Conservation (phyloP, 805 yeast genomes). For the Metschnikowia chrysomelidarum region DNA sequence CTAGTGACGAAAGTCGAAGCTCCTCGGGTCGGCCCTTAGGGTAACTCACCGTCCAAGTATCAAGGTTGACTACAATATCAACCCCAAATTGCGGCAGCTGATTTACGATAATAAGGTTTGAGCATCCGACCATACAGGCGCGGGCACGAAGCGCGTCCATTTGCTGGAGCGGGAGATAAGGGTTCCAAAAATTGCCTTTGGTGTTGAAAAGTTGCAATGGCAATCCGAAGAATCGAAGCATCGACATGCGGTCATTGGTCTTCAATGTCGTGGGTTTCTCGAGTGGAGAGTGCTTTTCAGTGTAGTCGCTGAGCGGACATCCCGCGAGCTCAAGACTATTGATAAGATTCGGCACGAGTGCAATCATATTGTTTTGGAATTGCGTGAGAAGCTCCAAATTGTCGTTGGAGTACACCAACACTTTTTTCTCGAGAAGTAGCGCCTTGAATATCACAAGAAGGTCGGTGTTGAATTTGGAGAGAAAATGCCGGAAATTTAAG, state of each 20-base stretch:
- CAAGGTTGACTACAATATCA: slow-evolving; percentile 74
- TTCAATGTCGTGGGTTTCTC: slow-evolving; percentile 63
- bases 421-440: slow-evolving; percentile 67
- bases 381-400: slow-evolving; percentile 79
- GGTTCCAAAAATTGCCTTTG: slow-evolving; percentile 83
- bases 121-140: slow-evolving; percentile 79
- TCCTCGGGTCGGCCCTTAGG: slow-evolving; percentile 35
- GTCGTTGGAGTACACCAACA: slow-evolving; percentile 70
- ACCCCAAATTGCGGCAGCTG: slow-evolving; percentile 56
- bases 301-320: slow-evolving; percentile 62
- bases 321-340: slow-evolving; percentile 74
- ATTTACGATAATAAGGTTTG: slow-evolving; percentile 75
- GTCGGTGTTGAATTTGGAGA: slow-evolving; percentile 56
- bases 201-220: slow-evolving; percentile 83
- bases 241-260: slow-evolving; percentile 74
- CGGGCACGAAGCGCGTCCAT: slow-evolving; percentile 68
- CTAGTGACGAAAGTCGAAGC: slow-evolving; percentile 41
- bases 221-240: slow-evolving; percentile 77
- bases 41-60: slow-evolving; percentile 50
- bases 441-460: slow-evolving; percentile 72
- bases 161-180: slow-evolving; percentile 93
- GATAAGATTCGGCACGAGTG: slow-evolving; percentile 78
- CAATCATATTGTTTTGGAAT: slow-evolving; percentile 77
- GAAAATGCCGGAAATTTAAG: slow-evolving; percentile 62
- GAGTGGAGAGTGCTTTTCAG: slow-evolving; percentile 47